Evolutionary conservation across 2,329 filamentous ascomycete species (phyloP).

Genomic region (Chaetomium sp.): DNA sequence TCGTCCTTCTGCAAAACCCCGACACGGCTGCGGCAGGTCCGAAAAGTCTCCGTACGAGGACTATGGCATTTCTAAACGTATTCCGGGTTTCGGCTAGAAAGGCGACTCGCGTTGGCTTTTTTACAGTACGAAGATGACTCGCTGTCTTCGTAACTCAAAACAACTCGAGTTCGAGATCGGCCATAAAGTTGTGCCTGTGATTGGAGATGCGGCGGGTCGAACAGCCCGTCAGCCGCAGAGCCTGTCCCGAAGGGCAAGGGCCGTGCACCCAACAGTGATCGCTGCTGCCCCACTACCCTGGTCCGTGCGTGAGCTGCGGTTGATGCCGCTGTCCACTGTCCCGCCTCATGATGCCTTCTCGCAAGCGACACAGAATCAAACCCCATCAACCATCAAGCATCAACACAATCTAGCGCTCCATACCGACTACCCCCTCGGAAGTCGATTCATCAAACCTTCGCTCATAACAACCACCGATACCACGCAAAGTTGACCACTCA

Average conservation of each 20-base stretch:
- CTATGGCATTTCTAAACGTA: neutral
- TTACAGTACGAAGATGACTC: neutral
- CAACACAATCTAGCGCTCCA: neutral
- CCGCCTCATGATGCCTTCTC: neutral
- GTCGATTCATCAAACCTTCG: neutral
- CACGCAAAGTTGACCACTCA: neutral
- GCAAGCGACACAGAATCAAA: neutral
- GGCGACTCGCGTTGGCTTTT: neutral
- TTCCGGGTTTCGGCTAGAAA: neutral
- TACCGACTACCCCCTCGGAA: neutral
- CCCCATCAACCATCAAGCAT: slow-evolving; percentile 3
- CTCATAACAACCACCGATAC: neutral
- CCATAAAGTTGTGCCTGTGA: neutral
- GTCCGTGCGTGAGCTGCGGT: neutral
- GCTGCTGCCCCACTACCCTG: slow-evolving; percentile 1
- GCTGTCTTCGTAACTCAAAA: neutral
- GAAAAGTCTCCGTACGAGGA: neutral
- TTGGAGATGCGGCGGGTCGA: neutral
- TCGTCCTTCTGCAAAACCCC: neutral
- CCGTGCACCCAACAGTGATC: slow-evolving; percentile 1
- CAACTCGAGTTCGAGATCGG: neutral
- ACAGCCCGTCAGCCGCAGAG: neutral
- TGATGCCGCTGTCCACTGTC: neutral
- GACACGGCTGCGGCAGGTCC: neutral
- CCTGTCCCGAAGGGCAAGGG: neutral